phyloP scores from a whole-genome alignment of 495 filamentous ascomycete genomes.

The Corynascus novoguineensis region DNA sequence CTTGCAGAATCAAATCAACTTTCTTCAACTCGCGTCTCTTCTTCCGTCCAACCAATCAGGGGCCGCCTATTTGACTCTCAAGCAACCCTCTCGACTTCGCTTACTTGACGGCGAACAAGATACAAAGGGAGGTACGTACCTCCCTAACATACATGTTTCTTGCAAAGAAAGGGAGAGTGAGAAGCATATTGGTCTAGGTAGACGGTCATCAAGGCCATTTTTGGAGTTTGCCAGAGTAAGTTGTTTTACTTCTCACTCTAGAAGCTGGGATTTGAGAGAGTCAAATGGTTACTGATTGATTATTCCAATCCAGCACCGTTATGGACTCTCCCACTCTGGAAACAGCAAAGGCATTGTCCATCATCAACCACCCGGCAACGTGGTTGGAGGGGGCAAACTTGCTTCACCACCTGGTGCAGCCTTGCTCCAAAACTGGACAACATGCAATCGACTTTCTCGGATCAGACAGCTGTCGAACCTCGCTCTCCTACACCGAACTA shows the following conservation, averaged over 20 bases:
- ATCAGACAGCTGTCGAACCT: slow-evolving; percentile 37
- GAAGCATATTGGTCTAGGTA: background rate
- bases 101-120: background rate
- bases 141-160: too few species aligned
- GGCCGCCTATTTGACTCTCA: slow-evolving; percentile 7
- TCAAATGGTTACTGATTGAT: background rate
- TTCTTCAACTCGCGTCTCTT: slow-evolving; percentile 13
- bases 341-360: slow-evolving; percentile 39
- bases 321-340: slow-evolving; percentile 2
- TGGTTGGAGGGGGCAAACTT: slow-evolving; percentile 53
- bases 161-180: slow-evolving; percentile 1
- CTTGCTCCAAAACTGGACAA: background rate
- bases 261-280: too few species aligned
- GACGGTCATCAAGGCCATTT: too few species aligned
- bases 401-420: slow-evolving; percentile 57
- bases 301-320: background rate
- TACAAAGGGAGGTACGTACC: slow-evolving; percentile 5
- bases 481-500: slow-evolving; percentile 55
- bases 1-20: slow-evolving; percentile 19
- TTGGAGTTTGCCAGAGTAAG: too few species aligned
- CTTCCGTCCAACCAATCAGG: slow-evolving; percentile 18
- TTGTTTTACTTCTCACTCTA: background rate
- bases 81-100: background rate
- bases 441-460: slow-evolving; percentile 53
- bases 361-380: slow-evolving; percentile 53